Evolutionary conservation across 2,329 filamentous ascomycete species (phyloP).

Genomic region (Fusarium praegraminearum): DNA sequence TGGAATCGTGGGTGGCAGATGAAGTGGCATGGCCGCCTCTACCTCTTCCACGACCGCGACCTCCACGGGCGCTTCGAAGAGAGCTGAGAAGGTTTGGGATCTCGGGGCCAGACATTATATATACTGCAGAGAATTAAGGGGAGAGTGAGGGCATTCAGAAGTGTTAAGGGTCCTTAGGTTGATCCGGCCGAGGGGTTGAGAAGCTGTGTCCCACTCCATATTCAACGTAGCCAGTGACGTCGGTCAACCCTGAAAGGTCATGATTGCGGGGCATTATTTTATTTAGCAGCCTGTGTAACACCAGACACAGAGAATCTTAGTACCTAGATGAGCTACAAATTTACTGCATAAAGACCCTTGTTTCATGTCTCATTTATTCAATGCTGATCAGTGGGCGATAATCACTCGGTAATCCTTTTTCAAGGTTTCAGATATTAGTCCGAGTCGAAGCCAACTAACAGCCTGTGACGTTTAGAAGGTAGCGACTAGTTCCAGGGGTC

Average conservation of each 20-base stretch:
- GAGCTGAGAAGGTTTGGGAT: conserved; percentile 81
- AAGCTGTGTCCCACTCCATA: conserved; percentile 2
- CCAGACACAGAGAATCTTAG: neutral
- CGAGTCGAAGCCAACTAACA: neutral
- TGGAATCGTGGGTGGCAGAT: conserved; percentile 71
- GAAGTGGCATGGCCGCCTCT: conserved; percentile 52
- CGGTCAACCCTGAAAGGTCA: conserved; percentile 21
- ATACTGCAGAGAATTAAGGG: neutral
- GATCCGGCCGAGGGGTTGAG: conserved; percentile 15
- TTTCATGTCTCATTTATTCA: neutral
- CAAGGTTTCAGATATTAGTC: conserved; percentile 12
- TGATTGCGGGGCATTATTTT: conserved; percentile 28
- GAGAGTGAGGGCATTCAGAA: conserved; percentile 12
- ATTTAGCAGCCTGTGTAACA: neutral
- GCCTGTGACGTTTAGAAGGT: neutral
- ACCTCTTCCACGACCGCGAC: conserved; percentile 45
- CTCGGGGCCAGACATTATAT: conserved; percentile 73
- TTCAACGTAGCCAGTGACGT: conserved; percentile 24
- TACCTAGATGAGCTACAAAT: neutral
- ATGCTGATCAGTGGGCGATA: neutral
- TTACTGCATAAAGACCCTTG: neutral
- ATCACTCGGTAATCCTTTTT: neutral
- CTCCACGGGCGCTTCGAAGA: conserved; percentile 60
- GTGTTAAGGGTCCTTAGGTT: conserved; percentile 7
- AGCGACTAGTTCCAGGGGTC: conserved; percentile 7